A percentile compares a stretch with the other conserved stretches of the same genome.
phyloP scores from a whole-genome alignment of 1,139 yeast species.

The Candida labiduridarum region DNA sequence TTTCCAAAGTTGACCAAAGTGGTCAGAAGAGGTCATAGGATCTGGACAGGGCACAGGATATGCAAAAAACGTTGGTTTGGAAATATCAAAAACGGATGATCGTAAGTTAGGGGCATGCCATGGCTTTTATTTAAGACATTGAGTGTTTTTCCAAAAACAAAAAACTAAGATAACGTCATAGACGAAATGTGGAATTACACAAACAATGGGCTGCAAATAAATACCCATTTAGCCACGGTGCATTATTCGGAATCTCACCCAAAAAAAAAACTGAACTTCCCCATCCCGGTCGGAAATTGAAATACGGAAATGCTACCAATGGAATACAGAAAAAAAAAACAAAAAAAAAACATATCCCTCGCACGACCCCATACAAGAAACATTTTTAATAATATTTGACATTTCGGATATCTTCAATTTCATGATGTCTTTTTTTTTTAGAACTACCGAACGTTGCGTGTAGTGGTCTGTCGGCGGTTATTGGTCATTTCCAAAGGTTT shows the following conservation, averaged over 20 bases:
- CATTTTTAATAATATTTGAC: background rate
- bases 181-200: background rate
- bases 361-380: background rate
- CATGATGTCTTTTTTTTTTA: background rate
- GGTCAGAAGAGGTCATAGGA: too few species aligned
- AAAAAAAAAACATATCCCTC: background rate
- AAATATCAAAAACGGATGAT: too few species aligned
- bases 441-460: background rate
- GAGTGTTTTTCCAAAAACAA: background rate
- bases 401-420: background rate
- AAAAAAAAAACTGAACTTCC: background rate
- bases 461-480: background rate
- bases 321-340: background rate
- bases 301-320: background rate
- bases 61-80: too few species aligned
- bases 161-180: background rate
- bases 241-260: background rate
- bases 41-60: too few species aligned
- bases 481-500: background rate
- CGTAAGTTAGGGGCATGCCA: too few species aligned
- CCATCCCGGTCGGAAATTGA: slow-evolving; percentile 2
- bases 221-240: background rate
- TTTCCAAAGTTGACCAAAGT: too few species aligned
- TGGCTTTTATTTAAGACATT: background rate
- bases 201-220: background rate